Evolutionary conservation across 257 asterid genomes (phyloP), one percentile per base, ranked within the genome.

Genomic region (Handroanthus guayacan): DNA sequence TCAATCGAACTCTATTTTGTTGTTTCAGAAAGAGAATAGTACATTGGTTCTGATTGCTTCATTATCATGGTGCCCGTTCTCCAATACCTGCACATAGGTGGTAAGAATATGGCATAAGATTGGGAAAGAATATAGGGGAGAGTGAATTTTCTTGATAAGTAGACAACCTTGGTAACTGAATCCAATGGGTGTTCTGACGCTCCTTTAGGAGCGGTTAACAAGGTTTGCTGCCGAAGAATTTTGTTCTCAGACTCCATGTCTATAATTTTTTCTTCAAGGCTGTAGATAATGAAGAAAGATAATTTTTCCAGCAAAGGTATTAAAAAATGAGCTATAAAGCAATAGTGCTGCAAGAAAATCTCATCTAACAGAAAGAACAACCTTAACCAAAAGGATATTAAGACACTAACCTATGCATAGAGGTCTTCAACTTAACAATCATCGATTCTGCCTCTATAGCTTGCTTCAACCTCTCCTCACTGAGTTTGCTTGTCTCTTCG

Each of bases 381-480:
- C 25, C 56, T 72, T 25, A 43, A 0, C 38, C 4, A 11, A 13
- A 77, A 56, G 43, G 56, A 77, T 48, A 69, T n/a, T 2, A 66
- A 10, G 34, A 57, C 67, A 44, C 79, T 56, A 76, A 95, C 99
- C 81, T 86, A 78, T 89, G 98, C 98, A 95, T 87, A 44, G 79
- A 79, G 67, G 93, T 87, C 85, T 91, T 95, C 90, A 95, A 81
- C 86, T 95, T 90, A 82, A 95, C 92, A 56, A 95, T 81, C 78
- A 86, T 86, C 31, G 97, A 86, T 88, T 95, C 99, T 64, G 99
- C 97, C 37, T 95, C 99, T 88, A 80, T 50, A 56, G 97, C 92
- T 83, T 91, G 99, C 85, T 89, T 93, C 89, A 95, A 80, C 84
- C 98, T 87, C 82, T 87, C 97, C 87, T 93, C 97, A 81, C 97